Conservation (phyloP, 2,329 filamentous ascomycete species). For the Aspergillus transmontanensis region DNA sequence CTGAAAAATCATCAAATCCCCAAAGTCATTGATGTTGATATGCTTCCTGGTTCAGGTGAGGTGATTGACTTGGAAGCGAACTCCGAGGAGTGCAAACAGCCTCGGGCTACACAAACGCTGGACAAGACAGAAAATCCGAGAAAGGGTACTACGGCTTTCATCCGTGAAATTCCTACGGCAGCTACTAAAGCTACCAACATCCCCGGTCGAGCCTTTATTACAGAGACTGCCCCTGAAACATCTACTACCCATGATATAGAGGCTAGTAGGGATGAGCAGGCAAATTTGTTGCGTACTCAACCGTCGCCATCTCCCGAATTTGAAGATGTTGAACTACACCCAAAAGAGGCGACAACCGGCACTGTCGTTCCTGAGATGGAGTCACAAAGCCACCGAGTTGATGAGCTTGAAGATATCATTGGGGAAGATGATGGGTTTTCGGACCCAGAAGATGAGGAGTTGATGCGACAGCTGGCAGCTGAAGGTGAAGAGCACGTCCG, state of each 20-base stretch:
- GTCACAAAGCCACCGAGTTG: slow-evolving; percentile 13
- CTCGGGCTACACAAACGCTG: not conserved
- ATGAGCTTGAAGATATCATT: slow-evolving; percentile 29
- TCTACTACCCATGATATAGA: slow-evolving; percentile 18
- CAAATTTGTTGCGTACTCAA: slow-evolving; percentile 13
- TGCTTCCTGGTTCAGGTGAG: slow-evolving; percentile 28
- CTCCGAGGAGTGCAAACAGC: slow-evolving; percentile 8
- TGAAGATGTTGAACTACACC: slow-evolving; percentile 24
- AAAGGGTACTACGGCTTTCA: too few relatives aligned
- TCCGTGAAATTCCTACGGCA: not conserved
- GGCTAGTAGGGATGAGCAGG: slow-evolving; percentile 10
- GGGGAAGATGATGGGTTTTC: slow-evolving; percentile 67
- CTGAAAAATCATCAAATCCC: slow-evolving; percentile 35
- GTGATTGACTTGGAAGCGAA: slow-evolving; percentile 36
- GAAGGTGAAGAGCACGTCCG: slow-evolving; percentile 94
- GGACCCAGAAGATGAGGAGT: slow-evolving; percentile 88
- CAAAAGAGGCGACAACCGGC: slow-evolving; percentile 19
- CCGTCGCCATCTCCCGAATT: slow-evolving; percentile 40
- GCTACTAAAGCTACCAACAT: not conserved
- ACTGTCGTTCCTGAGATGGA: slow-evolving; percentile 29
- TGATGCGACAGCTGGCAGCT: slow-evolving; percentile 80
- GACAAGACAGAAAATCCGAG: not conserved
- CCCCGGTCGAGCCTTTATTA: not conserved
- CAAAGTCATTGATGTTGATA: slow-evolving; percentile 45
- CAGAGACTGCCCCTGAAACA: not conserved